Conservation (phyloP, 225 moss, liverwort and hornwort genomes). For the Pseudisothecium myosuroides region DNA sequence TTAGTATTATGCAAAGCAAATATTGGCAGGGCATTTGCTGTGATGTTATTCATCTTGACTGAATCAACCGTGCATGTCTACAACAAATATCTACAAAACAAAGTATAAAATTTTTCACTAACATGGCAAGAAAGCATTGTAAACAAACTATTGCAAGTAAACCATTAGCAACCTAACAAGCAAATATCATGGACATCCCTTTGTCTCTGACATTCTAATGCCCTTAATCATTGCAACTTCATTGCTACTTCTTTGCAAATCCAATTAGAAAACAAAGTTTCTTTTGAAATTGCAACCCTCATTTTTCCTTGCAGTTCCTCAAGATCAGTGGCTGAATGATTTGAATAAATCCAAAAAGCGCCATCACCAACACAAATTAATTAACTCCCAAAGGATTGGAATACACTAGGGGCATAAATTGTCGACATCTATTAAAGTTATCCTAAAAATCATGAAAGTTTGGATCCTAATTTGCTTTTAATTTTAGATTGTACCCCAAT, state of each 20-base stretch:
- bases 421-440: too few relatives aligned
- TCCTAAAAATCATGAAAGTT: too few relatives aligned
- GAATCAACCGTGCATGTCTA: not conserved
- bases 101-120: not conserved
- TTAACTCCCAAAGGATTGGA: not conserved
- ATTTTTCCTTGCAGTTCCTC: not conserved
- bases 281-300: not conserved
- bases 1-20: not conserved
- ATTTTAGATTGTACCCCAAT: too few relatives aligned
- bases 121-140: not conserved
- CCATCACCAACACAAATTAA: not conserved
- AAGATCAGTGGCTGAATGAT: not conserved
- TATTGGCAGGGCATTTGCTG: too few relatives aligned
- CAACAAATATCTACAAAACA: not conserved
- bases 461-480: not conserved
- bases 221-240: too few relatives aligned
- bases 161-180: too few relatives aligned
- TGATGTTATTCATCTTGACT: not conserved
- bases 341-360: not conserved
- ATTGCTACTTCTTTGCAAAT: not conserved
- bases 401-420: too few relatives aligned
- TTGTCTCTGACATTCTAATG: too few relatives aligned
- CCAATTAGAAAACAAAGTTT: not conserved
- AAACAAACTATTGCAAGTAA: too few relatives aligned
- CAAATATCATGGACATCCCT: too few relatives aligned